Base-by-base conservation (phyloP, 2,329 filamentous ascomycete genomes). In the Fonsecaea pugnacius region DNA sequence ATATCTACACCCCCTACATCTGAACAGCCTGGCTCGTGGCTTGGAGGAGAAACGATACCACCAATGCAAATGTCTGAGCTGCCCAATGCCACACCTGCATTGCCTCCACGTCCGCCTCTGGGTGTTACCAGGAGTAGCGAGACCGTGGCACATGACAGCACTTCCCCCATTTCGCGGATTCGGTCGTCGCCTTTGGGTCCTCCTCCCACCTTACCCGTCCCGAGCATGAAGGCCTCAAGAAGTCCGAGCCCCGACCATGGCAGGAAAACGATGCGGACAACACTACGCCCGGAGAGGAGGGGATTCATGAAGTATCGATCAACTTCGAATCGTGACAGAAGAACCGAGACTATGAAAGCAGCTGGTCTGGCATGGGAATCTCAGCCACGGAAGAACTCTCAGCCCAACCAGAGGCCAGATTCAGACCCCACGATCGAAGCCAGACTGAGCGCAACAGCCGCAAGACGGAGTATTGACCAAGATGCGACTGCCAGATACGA, bases 31-130 rank as follows among this genome's bases (percentile, higher is more conserved):
- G 62, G 53, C 46, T 55, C 86, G 3, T 93, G 87, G 82, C 89
- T 96, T 72, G 92, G 91, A 46, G 84, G 89, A 68, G 91, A 91
- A 12, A 95, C 91, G 1, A 89, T 96, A 67, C 91, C 91, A 53
- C 89, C 91, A 7, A 85, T 93, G 55, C 88, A 84, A 65, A 96
- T 96, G 74, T 85, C 87, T 4, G 89, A 96, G 70, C 81, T 96
- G n/a, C 89, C 90, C n/a, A 87, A 88, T 62, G 90, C 90, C 12
- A 78, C 87, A 9, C 82, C 87, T 12, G 78, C 83, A 55, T 82
- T 90, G 27, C 85, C 86, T 30, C 81, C 83, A 0, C 75, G 84
- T 46, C 83, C 85, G n/a, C 78, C 77, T 53, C 72, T 71, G 67
- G 36, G 70, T 68, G 36, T 58, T 71, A 48, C 72, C 70, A 65